These are phyloP conservation scores for Tylopilus intermedius DNA, from an alignment of 768 basidiomycete genomes.

Conservation along the genomic window DNA sequence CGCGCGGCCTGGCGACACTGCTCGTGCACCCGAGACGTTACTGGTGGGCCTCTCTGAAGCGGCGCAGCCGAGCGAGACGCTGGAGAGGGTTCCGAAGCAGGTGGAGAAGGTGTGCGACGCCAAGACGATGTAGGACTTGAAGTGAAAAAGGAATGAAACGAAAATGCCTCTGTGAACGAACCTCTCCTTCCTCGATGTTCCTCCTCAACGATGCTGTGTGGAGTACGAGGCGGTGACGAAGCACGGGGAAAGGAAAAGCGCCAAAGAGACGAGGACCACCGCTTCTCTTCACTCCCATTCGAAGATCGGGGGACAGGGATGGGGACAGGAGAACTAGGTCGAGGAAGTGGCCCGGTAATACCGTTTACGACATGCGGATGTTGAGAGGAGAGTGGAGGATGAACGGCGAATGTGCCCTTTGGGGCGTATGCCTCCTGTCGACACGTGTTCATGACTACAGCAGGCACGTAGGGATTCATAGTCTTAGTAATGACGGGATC, in stretches of 20 bases:
- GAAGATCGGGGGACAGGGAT: constrained; percentile 27
- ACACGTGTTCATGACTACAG: constrained; percentile 27
- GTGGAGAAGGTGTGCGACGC: constrained; percentile 38
- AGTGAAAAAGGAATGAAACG: constrained; percentile 36
- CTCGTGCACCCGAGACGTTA: constrained; percentile 27
- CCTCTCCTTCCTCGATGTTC: constrained; percentile 27
- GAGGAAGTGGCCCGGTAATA: constrained; percentile 18
- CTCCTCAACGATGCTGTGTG: constrained; percentile 19
- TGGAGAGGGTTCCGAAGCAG: constrained; percentile 30
- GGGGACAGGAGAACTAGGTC: constrained; percentile 26
- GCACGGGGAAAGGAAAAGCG: constrained; percentile 33
- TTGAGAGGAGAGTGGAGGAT: constrained; percentile 12
- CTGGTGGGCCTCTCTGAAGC: constrained; percentile 10
- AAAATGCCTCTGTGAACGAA: constrained; percentile 41
- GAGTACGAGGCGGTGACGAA: constrained; percentile 26
- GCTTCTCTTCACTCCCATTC: constrained; percentile 30
- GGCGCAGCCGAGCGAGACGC: constrained; percentile 28
- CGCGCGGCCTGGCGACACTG: constrained; percentile 32
- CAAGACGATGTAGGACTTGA: constrained; percentile 30
- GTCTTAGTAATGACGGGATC: constrained; percentile 23
- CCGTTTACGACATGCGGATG: constrained; percentile 7
- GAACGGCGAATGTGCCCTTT: constrained; percentile 7
- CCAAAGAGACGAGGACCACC: constrained; percentile 33
- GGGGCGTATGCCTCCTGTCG: constrained; percentile 18
- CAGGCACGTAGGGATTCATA: constrained; percentile 23